These are phyloP conservation scores for Ceratobasidium sp. DNA, from an alignment of 1,284 basidiomycete genomes.

Conservation along the genomic window DNA sequence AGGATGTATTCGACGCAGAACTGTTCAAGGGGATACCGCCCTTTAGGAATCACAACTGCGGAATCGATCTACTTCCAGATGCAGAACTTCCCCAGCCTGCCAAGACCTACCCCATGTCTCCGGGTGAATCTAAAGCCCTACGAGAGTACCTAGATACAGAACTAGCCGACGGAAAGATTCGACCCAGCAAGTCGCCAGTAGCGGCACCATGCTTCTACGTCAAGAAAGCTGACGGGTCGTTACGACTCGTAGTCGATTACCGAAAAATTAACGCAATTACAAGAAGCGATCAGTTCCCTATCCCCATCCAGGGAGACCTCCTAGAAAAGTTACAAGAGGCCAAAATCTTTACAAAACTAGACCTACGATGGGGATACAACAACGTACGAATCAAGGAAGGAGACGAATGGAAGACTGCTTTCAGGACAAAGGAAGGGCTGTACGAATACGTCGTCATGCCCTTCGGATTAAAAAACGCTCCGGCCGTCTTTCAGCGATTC, in stretches of 20 bases:
- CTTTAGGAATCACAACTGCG: no score
- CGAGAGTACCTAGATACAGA: constrained; percentile 20
- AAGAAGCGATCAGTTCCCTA: constrained; percentile 47
- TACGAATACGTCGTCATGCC: constrained; percentile 58
- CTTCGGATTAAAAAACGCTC: constrained; percentile 57
- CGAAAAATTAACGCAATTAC: constrained; percentile 56
- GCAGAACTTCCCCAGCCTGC: no score
- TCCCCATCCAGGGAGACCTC: constrained; percentile 47
- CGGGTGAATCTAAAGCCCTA: not conserved
- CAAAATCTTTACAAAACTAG: constrained; percentile 52
- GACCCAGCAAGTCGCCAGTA: not conserved
- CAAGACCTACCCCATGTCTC: constrained; percentile 28
- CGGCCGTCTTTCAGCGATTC: no score
- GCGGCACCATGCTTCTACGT: constrained; percentile 26
- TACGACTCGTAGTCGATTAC: constrained; percentile 59
- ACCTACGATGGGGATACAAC: constrained; percentile 51
- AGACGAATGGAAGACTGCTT: constrained; percentile 55
- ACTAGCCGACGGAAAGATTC: constrained; percentile 16
- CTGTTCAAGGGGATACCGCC: no score
- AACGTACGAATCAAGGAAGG: constrained; percentile 49
- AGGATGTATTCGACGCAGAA: no score
- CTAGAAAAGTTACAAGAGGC: constrained; percentile 49
- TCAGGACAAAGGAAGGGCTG: constrained; percentile 54
- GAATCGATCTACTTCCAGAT: no score
- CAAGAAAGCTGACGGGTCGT: constrained; percentile 55